phyloP scores from a whole-genome alignment of 495 filamentous ascomycete genomes.

The Xylaria venustula region DNA sequence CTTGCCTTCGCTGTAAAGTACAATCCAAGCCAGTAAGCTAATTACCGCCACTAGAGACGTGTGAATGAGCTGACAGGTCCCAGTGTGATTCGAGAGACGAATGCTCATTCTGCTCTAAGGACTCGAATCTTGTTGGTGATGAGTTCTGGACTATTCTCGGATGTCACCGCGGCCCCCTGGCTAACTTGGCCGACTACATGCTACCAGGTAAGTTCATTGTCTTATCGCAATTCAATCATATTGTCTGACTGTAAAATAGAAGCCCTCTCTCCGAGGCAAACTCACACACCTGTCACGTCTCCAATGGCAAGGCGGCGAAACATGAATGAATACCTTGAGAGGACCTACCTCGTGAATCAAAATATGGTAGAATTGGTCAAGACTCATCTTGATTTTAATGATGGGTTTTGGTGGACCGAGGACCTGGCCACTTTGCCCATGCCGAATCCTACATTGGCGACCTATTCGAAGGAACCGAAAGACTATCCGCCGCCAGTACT shows the following conservation, averaged over 20 bases:
- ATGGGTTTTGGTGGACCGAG: constrained; percentile 54
- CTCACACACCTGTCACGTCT: constrained; percentile 49
- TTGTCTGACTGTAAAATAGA: constrained; percentile 26
- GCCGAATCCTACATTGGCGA: constrained; percentile 39
- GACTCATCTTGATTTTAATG: constrained; percentile 44
- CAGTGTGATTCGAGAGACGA: constrained; percentile 49
- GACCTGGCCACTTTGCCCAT: constrained; percentile 45
- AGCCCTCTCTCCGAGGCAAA: constrained; percentile 42
- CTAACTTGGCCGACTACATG: constrained; percentile 43
- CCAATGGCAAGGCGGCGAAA: constrained; percentile 47
- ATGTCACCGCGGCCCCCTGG: constrained; percentile 45
- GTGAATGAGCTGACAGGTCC: neutral
- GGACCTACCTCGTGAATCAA: constrained; percentile 38
- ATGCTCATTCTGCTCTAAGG: constrained; percentile 41
- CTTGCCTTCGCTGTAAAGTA: constrained; percentile 46
- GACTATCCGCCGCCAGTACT: constrained; percentile 44
- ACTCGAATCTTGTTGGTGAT: constrained; percentile 29
- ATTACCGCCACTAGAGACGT: neutral
- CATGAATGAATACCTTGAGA: constrained; percentile 50
- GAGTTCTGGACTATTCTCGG: constrained; percentile 48
- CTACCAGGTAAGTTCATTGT: constrained; percentile 37
- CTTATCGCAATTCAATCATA: neutral
- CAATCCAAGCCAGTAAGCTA: constrained; percentile 37
- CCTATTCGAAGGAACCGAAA: constrained; percentile 38
- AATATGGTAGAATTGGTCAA: constrained; percentile 41